Evolutionary conservation across 345 rosid species (phyloP).

Genomic region (Linum tenue): DNA sequence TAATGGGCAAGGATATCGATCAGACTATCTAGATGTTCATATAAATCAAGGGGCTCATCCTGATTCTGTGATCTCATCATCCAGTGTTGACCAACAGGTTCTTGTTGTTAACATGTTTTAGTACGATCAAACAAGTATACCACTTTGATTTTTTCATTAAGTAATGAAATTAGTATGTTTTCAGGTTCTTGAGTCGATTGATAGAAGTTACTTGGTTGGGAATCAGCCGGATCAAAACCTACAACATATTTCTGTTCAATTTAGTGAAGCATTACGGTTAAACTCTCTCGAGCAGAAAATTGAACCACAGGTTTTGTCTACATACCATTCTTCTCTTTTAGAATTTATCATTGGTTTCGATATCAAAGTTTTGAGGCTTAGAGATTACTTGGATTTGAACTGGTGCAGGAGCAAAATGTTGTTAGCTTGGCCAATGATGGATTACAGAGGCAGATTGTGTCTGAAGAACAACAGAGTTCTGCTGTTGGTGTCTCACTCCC

Average conservation of each 20-base stretch:
- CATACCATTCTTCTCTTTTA: conserved; percentile 9
- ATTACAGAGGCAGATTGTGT: conserved; percentile 35
- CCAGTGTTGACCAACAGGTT: conserved; percentile 59
- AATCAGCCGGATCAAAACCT: conserved; percentile 42
- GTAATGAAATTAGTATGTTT: conserved; percentile 7
- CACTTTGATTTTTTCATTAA: not conserved
- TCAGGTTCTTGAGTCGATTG: conserved; percentile 54
- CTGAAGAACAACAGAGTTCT: conserved; percentile 41
- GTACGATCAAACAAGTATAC: not conserved
- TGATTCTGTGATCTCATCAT: conserved; percentile 38
- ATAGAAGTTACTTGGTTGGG: conserved; percentile 34
- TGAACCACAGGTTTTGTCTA: conserved; percentile 45
- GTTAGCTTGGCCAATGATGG: conserved; percentile 26
- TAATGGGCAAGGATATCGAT: conserved; percentile 46
- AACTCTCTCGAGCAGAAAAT: conserved; percentile 33
- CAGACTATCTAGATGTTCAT: conserved; percentile 46
- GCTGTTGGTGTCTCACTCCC: conserved; percentile 30
- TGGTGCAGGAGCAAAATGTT: conserved; percentile 41
- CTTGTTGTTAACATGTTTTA: conserved; percentile 8
- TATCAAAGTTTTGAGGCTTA: conserved; percentile 4
- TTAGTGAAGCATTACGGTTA: conserved; percentile 46
- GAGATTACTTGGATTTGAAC: conserved; percentile 14
- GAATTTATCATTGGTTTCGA: conserved; percentile 3
- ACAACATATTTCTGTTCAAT: conserved; percentile 63
- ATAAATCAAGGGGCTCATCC: conserved; percentile 37